Percentiles rank a stretch among this genome's conserved stretches.
phyloP scores from a whole-genome alignment of 306 rosid species.

The Pueraria montana region DNA sequence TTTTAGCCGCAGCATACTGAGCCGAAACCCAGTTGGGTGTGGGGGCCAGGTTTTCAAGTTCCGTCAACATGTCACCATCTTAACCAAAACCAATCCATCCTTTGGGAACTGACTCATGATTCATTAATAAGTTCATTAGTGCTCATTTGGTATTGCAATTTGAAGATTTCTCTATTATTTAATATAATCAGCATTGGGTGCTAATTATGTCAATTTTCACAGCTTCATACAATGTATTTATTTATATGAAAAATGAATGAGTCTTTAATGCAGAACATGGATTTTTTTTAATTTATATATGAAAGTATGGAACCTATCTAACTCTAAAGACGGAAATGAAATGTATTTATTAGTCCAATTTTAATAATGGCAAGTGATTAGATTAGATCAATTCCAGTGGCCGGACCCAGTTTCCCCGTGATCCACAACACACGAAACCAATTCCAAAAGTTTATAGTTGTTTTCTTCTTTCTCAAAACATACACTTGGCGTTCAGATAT shows the following conservation, averaged over 20 bases:
- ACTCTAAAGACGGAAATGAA: too few relatives aligned
- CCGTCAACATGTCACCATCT: not conserved
- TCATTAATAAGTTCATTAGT: too few relatives aligned
- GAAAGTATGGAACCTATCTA: too few relatives aligned
- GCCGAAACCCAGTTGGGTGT: not conserved
- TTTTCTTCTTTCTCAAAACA: not conserved
- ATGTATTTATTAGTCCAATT: too few relatives aligned
- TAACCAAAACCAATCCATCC: not conserved
- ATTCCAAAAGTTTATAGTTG: not conserved
- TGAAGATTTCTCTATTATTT: not conserved
- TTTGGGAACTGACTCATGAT: too few relatives aligned
- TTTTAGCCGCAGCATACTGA: too few relatives aligned
- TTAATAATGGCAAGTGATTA: too few relatives aligned
- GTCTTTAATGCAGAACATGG: too few relatives aligned
- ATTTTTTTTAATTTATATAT: too few relatives aligned
- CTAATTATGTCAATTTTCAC: too few relatives aligned
- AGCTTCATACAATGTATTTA: too few relatives aligned
- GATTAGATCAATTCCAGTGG: not conserved
- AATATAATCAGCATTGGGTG: not conserved
- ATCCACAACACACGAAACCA: conserved; percentile 7
- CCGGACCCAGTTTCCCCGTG: not conserved
- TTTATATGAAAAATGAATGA: too few relatives aligned
- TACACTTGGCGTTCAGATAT: not conserved
- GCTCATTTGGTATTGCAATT: not conserved
- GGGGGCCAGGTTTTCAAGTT: not conserved